Evolutionary conservation across 176 grass and related monocot genomes (phyloP), one percentile per base, ranked within the genome.

Genomic region (Cocos nucifera): DNA sequence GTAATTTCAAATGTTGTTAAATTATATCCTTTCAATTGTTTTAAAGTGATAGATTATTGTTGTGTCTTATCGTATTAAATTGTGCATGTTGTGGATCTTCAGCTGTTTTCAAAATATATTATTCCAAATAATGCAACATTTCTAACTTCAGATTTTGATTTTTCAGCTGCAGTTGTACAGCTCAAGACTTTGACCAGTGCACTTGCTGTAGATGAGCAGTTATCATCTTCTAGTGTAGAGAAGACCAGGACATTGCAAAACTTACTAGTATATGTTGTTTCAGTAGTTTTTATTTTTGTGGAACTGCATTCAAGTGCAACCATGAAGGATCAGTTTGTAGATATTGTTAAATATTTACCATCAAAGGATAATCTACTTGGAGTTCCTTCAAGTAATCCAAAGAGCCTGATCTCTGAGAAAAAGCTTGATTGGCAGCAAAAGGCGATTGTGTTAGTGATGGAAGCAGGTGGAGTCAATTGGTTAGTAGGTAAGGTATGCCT

Each of bases 251-350:
- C 69, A 26, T 69, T 89, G 67, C 74, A 86, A 79, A 89, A 80
- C 29, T 81, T 95, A 82, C 80, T 89, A 69, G 64, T 84, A 74
- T 78, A 62, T 55, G 71, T 83, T 62, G 71, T 87, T 76, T 86
- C 80, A 51, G 86, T 89, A 75, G 83, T 95, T 81, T 86, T 77
- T 28, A 86, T 73, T 60, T 95, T 89, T 74, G 84, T 89, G 70
- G 81, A 86, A 55, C 74, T 86, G 63, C 73, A 82, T 30, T 65
- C 65, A 64, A 66, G 59, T 70, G 22, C 25, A 35, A 65, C 24
- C 24, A 80, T 76, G 69, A 60, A 70, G 6, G 57, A 71, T 74
- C 50, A 62, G 32, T 58, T 69, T 75, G 49, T 67, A 14, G 69
- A 72, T 67, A 66, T 49, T 25, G 72, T 58, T 69, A 74, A 76